Percentiles rank a stretch among this genome's conserved stretches.
These are phyloP conservation scores for Chenopodium album DNA, from an alignment of 148 eudicot species.

Conservation along the genomic window DNA sequence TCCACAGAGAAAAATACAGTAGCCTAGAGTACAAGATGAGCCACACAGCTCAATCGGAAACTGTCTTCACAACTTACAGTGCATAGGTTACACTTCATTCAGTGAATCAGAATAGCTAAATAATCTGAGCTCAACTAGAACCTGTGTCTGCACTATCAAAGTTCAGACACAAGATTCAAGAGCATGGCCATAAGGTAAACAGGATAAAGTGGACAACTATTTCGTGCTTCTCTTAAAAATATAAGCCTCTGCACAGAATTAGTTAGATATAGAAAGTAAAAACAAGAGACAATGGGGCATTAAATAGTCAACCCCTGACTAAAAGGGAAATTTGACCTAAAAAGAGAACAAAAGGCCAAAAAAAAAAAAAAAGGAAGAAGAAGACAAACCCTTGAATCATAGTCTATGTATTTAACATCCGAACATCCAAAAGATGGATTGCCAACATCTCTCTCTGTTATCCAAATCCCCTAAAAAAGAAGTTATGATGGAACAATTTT, in stretches of 20 bases:
- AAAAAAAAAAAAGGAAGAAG: not conserved
- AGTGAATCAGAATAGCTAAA: not conserved
- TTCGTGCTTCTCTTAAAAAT: not conserved
- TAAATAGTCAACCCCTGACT: not conserved
- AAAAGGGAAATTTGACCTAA: not conserved
- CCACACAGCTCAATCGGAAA: not conserved
- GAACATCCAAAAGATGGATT: not conserved
- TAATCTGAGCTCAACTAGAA: not conserved
- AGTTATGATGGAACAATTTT: not conserved
- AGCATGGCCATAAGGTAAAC: not conserved
- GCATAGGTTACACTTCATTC: not conserved
- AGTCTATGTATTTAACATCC: not conserved
- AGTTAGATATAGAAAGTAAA: no score
- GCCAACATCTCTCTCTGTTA: not conserved
- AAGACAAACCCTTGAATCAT: not conserved
- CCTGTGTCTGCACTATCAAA: not conserved
- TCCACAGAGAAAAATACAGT: not conserved
- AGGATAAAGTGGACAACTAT: not conserved
- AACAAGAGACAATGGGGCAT: not conserved
- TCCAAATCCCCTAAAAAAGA: not conserved
- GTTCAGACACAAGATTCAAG: not conserved
- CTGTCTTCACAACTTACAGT: not conserved
- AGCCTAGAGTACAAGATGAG: not conserved
- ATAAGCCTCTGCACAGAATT: not conserved
- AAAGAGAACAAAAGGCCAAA: not conserved